These are phyloP conservation scores for Avena sativa DNA, from an alignment of 176 grass and related monocot species.

Conservation along the genomic window DNA sequence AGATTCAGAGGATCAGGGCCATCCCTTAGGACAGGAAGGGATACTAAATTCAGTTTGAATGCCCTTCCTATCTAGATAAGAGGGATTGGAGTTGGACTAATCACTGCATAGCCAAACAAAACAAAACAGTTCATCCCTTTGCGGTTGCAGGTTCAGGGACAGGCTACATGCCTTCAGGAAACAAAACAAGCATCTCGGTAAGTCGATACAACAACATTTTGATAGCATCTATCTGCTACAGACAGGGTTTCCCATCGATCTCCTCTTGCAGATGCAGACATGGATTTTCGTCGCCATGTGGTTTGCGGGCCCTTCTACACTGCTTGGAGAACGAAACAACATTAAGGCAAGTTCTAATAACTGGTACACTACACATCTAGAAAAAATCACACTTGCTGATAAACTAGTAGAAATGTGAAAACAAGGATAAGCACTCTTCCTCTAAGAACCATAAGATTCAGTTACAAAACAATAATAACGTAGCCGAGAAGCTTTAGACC, in stretches of 20 bases:
- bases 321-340: slow-evolving; percentile 14
- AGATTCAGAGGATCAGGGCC: neutral
- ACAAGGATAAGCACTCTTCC: slow-evolving; percentile 2
- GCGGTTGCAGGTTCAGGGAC: neutral
- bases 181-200: slow-evolving; percentile 21
- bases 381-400: neutral
- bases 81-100: neutral
- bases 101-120: neutral
- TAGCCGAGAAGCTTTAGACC: neutral
- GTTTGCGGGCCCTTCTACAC: neutral
- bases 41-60: neutral
- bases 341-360: slow-evolving; percentile 20
- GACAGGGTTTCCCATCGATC: neutral
- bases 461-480: neutral
- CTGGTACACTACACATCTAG: neutral
- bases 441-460: slow-evolving; percentile 21
- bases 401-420: neutral
- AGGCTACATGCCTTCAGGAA: neutral
- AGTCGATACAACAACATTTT: slow-evolving; percentile 18
- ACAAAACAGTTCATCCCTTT: slow-evolving; percentile 2
- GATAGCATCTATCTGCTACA: neutral
- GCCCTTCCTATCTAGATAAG: neutral
- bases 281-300: slow-evolving; percentile 8
- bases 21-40: neutral
- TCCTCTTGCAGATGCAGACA: slow-evolving; percentile 10